Evolutionary conservation across 768 basidiomycete species (phyloP).

Genomic region (Favolaschia claudopus): DNA sequence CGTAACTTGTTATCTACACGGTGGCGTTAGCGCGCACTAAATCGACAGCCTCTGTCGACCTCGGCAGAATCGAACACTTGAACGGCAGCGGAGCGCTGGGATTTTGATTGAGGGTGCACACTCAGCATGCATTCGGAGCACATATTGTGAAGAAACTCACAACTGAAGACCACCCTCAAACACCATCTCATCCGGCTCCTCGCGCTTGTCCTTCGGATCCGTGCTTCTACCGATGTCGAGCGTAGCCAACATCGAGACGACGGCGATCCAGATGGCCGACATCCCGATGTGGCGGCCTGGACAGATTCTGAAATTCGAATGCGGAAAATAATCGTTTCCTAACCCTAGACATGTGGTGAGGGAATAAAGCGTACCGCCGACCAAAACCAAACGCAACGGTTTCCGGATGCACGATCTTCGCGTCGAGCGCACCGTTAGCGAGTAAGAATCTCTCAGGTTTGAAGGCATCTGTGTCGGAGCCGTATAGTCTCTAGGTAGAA

Average conservation of each 20-base stretch:
- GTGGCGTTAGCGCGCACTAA: neutral
- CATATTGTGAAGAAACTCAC: no score
- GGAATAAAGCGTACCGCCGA: neutral
- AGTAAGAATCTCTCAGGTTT: constrained; percentile 12
- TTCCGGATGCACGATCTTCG: neutral
- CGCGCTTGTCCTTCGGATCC: neutral
- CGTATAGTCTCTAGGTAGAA: neutral
- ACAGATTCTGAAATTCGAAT: neutral
- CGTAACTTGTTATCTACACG: no score
- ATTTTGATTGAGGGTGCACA: neutral
- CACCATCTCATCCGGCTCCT: neutral
- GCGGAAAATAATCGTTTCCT: no score
- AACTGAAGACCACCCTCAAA: no score
- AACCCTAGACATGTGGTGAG: neutral
- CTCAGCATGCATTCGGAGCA: neutral
- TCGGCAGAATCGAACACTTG: neutral
- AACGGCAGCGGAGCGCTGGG: neutral
- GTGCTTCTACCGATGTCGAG: neutral
- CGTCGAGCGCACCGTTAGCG: neutral
- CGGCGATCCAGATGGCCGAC: neutral
- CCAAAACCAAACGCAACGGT: constrained; percentile 7
- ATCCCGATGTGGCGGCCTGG: neutral
- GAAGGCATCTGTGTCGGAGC: neutral
- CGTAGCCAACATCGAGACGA: neutral
- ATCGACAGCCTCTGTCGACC: neutral